Base-by-base conservation (phyloP, 768 basidiomycete species). In the Tylopilus felleus region DNA sequence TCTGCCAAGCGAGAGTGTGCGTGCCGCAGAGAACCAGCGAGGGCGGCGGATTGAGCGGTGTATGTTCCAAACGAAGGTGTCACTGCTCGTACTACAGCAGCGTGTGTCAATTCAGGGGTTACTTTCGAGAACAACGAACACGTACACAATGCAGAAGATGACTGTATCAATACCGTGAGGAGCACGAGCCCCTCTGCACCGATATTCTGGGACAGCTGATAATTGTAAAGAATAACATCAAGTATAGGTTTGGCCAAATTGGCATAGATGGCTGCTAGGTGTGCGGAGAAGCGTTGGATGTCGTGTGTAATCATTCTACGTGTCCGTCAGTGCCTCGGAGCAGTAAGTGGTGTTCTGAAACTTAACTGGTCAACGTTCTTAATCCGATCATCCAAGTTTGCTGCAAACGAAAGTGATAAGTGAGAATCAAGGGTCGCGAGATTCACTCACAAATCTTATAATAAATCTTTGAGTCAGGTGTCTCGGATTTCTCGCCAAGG, bases 171-270 rank as follows among this genome's bases (percentile, higher is more conserved):
- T 38, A 95, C 71, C 1, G 91, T 95, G 29, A 98, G 76, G 19
- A 88, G 76, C 22, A 96, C 72, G 14, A 97, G 77, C 28, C 92
- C 93, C 68, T 98, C 96, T 5, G 93, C 94, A 16, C 96, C 96
- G 29, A 98, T 92, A 61, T 94, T 97, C 60, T 86, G 85, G 6
- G 93, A 90, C 8, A 98, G 77, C 66, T 98, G 95, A 60, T 93
- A 95, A 71, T 98, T 98, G 74, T 98, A 98, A 12, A 98, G 74
- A 43, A 96, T 91, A 44, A 90, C 88, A 63, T 98, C 96, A 35
- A 97, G 79, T 16, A 88, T 77, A 8, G 96, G 96, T 72, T 98
- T 98, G 25, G 94, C 94, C 36, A 98, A 73, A 68, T 98, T 98
- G 16, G 85, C 82, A 70, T 98, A 98, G 33, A 98, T 94, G 17